phyloP scores from a whole-genome alignment of 2,329 filamentous ascomycete species.

The Trichocomaceae sp. region DNA sequence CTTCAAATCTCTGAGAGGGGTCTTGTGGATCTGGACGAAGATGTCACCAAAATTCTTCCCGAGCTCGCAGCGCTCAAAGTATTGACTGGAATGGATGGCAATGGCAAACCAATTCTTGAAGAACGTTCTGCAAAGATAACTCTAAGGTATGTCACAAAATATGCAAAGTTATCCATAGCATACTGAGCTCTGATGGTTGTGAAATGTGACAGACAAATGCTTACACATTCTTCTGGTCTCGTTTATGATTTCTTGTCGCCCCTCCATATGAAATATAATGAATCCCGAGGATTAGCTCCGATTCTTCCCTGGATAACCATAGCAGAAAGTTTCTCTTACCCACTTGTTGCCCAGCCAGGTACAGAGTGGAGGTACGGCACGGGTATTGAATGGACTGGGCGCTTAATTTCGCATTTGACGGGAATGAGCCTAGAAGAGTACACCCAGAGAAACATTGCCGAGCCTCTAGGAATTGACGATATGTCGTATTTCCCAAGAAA shows the following conservation, averaged over 20 bases:
- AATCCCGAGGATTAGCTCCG: not conserved
- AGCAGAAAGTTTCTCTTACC: constrained; percentile 1
- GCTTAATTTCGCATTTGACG: not conserved
- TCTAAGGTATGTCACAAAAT: not conserved
- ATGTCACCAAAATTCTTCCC: constrained; percentile 1
- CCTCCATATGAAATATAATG: not conserved
- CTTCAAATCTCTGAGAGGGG: constrained; percentile 6
- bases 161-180: not conserved
- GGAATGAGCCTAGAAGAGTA: constrained; percentile 8
- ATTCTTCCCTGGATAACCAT: not conserved
- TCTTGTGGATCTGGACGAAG: constrained; percentile 4
- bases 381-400: constrained; percentile 6
- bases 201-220: not conserved
- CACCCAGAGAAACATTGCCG: constrained; percentile 1
- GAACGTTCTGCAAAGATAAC: constrained; percentile 4
- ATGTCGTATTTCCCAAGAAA: constrained; percentile 3
- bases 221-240: constrained; percentile 8
- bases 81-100: constrained; percentile 4
- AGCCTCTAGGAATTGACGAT: constrained; percentile 5
- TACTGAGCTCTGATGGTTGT: not conserved
- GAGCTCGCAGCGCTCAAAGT: constrained; percentile 6
- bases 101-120: not conserved
- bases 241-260: constrained; percentile 2
- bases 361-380: constrained; percentile 4
- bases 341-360: constrained; percentile 4